Percentiles rank a stretch among this genome's conserved stretches.
Conservation (phyloP, 768 basidiomycete genomes). For the Mycena crocata region DNA sequence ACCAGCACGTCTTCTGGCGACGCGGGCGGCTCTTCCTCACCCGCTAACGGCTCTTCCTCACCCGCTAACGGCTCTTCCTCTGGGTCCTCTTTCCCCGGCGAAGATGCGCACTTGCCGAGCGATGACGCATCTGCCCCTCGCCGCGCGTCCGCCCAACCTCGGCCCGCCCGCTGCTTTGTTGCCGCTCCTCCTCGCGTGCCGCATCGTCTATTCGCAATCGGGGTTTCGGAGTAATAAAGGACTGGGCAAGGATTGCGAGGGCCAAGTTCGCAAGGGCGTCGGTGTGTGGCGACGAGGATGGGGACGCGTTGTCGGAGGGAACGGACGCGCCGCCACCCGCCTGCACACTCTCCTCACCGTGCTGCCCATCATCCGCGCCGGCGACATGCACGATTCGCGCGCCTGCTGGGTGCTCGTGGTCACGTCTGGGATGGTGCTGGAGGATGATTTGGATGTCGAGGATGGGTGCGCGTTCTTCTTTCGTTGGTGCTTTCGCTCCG, state of each 20-base stretch:
- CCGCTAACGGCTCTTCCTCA: no score
- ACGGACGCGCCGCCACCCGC: background rate
- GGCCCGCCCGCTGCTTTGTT: slow-evolving; percentile 29
- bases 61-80: no score
- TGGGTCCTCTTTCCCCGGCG: no score
- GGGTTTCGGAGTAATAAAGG: background rate
- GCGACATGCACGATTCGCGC: background rate
- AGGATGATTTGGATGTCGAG: background rate
- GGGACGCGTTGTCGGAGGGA: no score
- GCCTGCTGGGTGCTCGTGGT: background rate
- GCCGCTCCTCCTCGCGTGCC: slow-evolving; percentile 19
- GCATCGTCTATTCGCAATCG: background rate
- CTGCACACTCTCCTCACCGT: background rate
- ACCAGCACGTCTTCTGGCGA: no score
- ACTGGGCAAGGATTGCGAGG: background rate
- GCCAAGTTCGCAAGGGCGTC: slow-evolving; percentile 18
- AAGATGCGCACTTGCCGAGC: no score
- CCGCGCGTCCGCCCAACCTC: slow-evolving; percentile 28
- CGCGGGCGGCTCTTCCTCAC: no score
- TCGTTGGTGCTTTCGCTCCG: no score
- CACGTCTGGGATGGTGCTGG: background rate
- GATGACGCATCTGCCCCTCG: slow-evolving; percentile 30
- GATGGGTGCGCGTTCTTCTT: no score
- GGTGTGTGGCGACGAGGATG: no score
- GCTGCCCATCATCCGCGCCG: background rate